These are phyloP conservation scores for Tuber umbilicatum DNA, from an alignment of 495 filamentous ascomycete genomes.

Conservation along the genomic window DNA sequence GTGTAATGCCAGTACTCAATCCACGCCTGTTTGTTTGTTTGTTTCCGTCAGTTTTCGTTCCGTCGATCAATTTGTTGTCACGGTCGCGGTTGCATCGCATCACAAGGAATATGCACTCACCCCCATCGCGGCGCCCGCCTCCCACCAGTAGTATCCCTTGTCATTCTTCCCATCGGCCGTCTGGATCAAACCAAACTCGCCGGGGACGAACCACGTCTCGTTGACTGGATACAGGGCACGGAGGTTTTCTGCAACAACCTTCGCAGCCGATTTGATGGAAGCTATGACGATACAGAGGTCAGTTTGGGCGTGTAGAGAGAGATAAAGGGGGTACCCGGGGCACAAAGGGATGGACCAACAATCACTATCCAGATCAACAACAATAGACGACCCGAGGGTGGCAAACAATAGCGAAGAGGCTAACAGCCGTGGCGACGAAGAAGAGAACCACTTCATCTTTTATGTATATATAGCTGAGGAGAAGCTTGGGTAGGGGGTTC, in stretches of 20 bases:
- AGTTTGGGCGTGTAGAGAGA: background rate
- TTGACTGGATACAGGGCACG: conserved; percentile 32
- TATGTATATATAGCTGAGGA: background rate
- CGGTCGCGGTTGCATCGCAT: background rate
- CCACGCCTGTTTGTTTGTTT: conserved; percentile 29
- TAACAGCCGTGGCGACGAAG: background rate
- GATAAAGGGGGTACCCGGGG: background rate
- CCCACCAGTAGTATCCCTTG: conserved; percentile 42
- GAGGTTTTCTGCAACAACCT: conserved; percentile 32
- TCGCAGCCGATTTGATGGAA: conserved; percentile 28
- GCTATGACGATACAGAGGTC: conserved; percentile 10
- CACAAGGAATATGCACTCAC: conserved; percentile 24
- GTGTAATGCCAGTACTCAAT: conserved; percentile 76
- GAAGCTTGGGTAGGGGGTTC: background rate
- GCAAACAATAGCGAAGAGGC: conserved; percentile 3
- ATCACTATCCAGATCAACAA: background rate
- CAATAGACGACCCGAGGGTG: conserved; percentile 1
- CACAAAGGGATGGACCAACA: background rate
- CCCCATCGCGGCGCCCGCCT: conserved; percentile 41
- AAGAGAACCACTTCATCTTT: background rate
- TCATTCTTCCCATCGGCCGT: conserved; percentile 36
- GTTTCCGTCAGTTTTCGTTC: background rate
- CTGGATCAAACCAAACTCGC: conserved; percentile 35
- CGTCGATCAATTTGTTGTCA: background rate
- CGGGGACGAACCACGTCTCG: conserved; percentile 36